Evolutionary conservation across 352 stramenopile species (phyloP).

Genomic region (Globisporangium yorkense): DNA sequence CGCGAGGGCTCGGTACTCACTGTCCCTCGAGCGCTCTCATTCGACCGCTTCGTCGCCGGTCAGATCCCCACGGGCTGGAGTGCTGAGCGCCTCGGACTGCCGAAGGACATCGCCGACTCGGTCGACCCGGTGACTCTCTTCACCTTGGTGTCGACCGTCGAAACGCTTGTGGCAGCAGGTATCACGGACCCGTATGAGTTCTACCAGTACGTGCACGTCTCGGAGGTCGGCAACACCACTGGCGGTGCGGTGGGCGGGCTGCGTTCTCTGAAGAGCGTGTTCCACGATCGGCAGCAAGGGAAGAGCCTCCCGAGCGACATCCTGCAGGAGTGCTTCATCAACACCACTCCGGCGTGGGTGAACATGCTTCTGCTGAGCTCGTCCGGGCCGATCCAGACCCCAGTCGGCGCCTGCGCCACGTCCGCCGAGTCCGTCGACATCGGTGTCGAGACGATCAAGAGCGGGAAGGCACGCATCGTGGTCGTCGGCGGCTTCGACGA

Average conservation of each 20-base stretch:
- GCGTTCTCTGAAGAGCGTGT: conserved; percentile 72
- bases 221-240: conserved; percentile 81
- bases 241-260: conserved; percentile 82
- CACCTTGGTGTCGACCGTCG: conserved; percentile 67
- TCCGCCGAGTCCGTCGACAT: conserved; percentile 86
- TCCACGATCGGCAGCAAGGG: conserved; percentile 57
- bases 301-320: conserved; percentile 75
- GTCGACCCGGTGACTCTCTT: conserved; percentile 81
- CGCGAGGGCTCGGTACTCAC: conserved; percentile 77
- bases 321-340: conserved; percentile 86
- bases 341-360: conserved; percentile 84
- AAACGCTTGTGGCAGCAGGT: conserved; percentile 72
- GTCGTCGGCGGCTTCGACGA: conserved; percentile 86
- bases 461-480: conserved; percentile 77
- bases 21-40: conserved; percentile 71
- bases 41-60: conserved; percentile 83
- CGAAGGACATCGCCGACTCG: conserved; percentile 74
- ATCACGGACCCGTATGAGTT: conserved; percentile 89
- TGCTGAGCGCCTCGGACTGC: conserved; percentile 68
- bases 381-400: conserved; percentile 86
- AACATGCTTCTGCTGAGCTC: conserved; percentile 88
- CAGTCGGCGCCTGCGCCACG: conserved; percentile 81
- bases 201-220: conserved; percentile 89
- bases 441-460: conserved; percentile 86
- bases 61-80: conserved; percentile 89